Conservation (phyloP, 495 filamentous ascomycete species). For the Xylaria nigripes region DNA sequence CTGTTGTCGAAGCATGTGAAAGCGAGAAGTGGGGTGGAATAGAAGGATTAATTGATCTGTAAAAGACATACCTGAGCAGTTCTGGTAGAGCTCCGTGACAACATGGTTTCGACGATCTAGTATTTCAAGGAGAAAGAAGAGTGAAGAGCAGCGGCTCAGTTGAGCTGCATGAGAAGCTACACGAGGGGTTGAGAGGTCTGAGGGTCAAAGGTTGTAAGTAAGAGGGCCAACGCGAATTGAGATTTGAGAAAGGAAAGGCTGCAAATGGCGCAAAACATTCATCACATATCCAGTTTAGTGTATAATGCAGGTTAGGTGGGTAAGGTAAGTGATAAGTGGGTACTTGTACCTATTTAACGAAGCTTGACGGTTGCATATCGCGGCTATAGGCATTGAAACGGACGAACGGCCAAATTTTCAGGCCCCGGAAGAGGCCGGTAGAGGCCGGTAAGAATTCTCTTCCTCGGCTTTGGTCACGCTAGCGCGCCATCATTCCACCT, state of each 20-base stretch:
- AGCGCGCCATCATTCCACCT: too few species aligned
- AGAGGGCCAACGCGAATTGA: constrained; percentile 6
- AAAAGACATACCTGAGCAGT: constrained; percentile 36
- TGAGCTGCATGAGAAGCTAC: neutral
- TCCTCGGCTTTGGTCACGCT: too few species aligned
- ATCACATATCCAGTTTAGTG: constrained; percentile 16
- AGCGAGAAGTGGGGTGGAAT: neutral
- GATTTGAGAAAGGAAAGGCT: constrained; percentile 12
- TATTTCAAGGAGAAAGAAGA: constrained; percentile 7
- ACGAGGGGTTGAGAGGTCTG: neutral
- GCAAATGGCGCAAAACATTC: constrained; percentile 28
- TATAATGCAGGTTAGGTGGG: constrained; percentile 1
- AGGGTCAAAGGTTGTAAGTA: constrained; percentile 2
- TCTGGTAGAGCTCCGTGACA: constrained; percentile 51
- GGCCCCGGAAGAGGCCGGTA: too few species aligned
- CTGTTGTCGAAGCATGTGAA: constrained; percentile 24
- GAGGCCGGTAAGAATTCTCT: too few species aligned
- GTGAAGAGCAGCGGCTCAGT: neutral
- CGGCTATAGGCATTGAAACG: too few species aligned
- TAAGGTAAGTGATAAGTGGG: constrained; percentile 8
- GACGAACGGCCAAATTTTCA: too few species aligned
- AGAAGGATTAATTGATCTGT: neutral
- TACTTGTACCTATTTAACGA: neutral
- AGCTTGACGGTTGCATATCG: too few species aligned
- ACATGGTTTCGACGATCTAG: constrained; percentile 35